Base-by-base conservation (phyloP, 495 filamentous ascomycete species). In the Neurospora sp. region DNA sequence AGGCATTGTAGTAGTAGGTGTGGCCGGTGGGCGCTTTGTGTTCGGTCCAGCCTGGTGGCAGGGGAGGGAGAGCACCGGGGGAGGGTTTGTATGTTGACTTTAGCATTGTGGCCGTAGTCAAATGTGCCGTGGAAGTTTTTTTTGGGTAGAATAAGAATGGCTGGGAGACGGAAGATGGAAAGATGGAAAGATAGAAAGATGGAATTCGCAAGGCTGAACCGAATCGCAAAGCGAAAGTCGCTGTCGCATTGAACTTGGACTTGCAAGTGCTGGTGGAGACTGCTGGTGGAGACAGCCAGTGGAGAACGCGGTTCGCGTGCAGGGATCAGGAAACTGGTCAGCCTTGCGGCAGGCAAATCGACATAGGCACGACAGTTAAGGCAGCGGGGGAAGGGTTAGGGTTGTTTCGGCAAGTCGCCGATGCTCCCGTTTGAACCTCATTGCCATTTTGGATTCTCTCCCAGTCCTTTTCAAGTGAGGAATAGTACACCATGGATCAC, bases 11-110 rank as follows among this genome's bases (percentile, higher is more conserved):
- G 80, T 95, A 97, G 82, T 97, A 98, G 16, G 88, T 85, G 79
- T 96, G 94, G 7, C 95, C 94, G 73, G 92, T 91, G 18, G 94
- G 94, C 73, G 95, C 93, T 85, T 92, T 94, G 82, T 98, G 94
- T 82, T 97, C 93, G 37, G 93, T 93, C 95, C 95, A 98, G 31
- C 93, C 95, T 31, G 90, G 86, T 9, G 91, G 90, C 4, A 97
- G 84, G 20, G 92, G 90, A 70, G 86, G 84, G 40, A 83, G 75
- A n/a, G 75, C 42, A 42, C 77, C 78, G 39, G 79, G 71, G 18
- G 82, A 83, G 12, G 87, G 85, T 72, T 86, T 87, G 79, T 91
- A 86, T 8, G 90, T 92, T 1, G 90, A 91, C 71, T 90, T 91
- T 70, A 92, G 77, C 90, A 91, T 91, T 5, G 40, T 14, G 5